Base-by-base conservation (phyloP, 202 grass and related monocot genomes). In the Cymbopogon flexuosus region DNA sequence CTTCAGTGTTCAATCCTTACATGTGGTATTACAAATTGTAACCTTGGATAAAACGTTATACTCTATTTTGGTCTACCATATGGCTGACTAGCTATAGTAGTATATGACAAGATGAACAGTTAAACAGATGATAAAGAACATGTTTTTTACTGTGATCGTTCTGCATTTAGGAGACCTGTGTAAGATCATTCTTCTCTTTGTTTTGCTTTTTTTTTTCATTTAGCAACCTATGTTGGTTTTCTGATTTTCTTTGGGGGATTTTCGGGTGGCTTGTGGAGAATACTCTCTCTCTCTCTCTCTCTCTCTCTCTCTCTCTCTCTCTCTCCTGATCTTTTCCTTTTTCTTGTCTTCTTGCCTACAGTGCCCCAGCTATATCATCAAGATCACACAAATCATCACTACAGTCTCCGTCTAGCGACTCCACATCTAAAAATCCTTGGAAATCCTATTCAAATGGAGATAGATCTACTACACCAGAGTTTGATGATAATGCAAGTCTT, bases 331-430 rank as follows among this genome's bases (percentile, higher is more conserved):
- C 7, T 8, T 24, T 72, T 76, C 19, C 15, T 52, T 1, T 8
- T 76, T 87, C 82, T 43, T 6, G 24, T 71, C 30, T 49, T 77
- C 75, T 81, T 64, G 49, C 46, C 72, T 88, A 77, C 76, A 99
- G 96, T 90, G 96, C 96, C 52, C 96, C 96, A 62, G 90, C 73
- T 73, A 86, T 99, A 45, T 91, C 96, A 80, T 91, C 90, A 75
- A 96, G 88, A 93, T 15, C 78, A 42, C 82, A 89, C 62, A 99
- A 90, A 84, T 91, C 88, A 82, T 73, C 90, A 81, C 61, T 89
- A 42, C 90, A 93, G 74, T 70, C 70, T 0, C 62, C 84, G 34
- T 82, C 87, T 43, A 81, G 93, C 11, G 92, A 91, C 60, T 77
- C 77, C 21, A 31, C 69, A 64, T 84, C 90, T 65, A 93, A 87